phyloP scores from a whole-genome alignment of 1,139 yeast genomes.

The Candida buenavistaensis region DNA sequence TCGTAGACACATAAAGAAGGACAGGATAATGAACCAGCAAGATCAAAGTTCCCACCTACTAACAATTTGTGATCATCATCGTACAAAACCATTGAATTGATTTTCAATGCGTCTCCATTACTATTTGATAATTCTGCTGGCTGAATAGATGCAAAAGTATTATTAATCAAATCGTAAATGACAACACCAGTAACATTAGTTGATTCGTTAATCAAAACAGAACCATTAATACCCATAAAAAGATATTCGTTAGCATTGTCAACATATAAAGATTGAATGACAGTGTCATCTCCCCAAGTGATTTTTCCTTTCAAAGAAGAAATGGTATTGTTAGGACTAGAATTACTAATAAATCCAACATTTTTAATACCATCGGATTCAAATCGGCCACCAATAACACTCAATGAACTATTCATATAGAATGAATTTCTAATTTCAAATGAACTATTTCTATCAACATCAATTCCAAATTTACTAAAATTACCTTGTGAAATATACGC shows the following conservation, averaged over 20 bases:
- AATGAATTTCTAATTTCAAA: conserved; percentile 45
- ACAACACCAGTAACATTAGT: conserved; percentile 45
- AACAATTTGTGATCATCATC: conserved; percentile 53
- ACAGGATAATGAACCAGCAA: conserved; percentile 63
- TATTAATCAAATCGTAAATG: conserved; percentile 48
- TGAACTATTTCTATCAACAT: conserved; percentile 16
- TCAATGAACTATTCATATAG: conserved; percentile 47
- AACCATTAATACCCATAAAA: conserved; percentile 54
- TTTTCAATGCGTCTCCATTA: conserved; percentile 29
- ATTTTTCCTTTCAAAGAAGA: conserved; percentile 28
- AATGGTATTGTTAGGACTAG: conserved; percentile 21
- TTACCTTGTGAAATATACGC: conserved; percentile 26
- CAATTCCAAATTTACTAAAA: conserved; percentile 26
- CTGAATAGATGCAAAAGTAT: conserved; percentile 42
- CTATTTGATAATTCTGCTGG: conserved; percentile 42
- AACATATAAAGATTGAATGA: conserved; percentile 44
- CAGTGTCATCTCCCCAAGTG: conserved; percentile 37
- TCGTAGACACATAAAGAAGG: conserved; percentile 69
- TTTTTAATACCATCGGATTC: conserved; percentile 24
- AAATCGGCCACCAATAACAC: conserved; percentile 56
- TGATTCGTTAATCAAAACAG: conserved; percentile 28
- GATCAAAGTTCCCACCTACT: conserved; percentile 75
- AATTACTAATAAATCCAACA: conserved; percentile 43
- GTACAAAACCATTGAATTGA: conserved; percentile 55
- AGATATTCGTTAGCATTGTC: conserved; percentile 36